Base-by-base conservation (phyloP, 305 asterid genomes). In the Salvia sclarea region DNA sequence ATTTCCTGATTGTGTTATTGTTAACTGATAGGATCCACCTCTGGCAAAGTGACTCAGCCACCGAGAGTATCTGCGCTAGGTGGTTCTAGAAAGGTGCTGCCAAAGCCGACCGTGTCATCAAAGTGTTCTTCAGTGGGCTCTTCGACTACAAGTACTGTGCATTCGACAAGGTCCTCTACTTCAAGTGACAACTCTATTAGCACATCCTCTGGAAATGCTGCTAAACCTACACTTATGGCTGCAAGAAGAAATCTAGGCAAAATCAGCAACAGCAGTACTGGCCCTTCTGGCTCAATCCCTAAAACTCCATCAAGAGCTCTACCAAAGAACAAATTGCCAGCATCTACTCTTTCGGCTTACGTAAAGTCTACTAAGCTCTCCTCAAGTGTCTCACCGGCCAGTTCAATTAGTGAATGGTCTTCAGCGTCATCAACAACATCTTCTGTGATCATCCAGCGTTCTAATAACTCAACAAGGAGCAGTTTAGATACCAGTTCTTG, bases 371-470 rank as follows among this genome's bases (percentile, higher is more conserved):
- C 90, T 55, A 89, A 86, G 81, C 77, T 84, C 61, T 74, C 91
- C 70, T 64, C 91, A 52, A 81, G 77, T 76, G 81, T 83, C 72
- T 89, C 99, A 13, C 97, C 99, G 48, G 86, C 95, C 74, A 89
- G 95, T 85, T 95, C 99, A 61, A 81, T 88, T 54, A 89, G 98
- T 76, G 98, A 95, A 64, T 95, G 96, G 97, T 95, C 99, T 57
- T 86, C 96, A 47, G 90, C 68, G 70, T 91, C 99, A 17, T 90
- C 96, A 41, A 81, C 96, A 35, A 80, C 95, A 9, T 87, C 96
- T 75, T 83, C 88, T 45, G 71, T 83, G 68, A 70, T 79, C 77
- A 85, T 79, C 74, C 84, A 47, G 64, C 75, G 75, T 73, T 80
- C 75, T 55, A 75, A 58, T 55, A 85, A 68, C 80, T 77, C 87